Evolutionary conservation across 225 moss, liverwort and hornwort genomes (phyloP), one percentile per base, ranked within the genome.

Genomic region (Lunularia cruciata): DNA sequence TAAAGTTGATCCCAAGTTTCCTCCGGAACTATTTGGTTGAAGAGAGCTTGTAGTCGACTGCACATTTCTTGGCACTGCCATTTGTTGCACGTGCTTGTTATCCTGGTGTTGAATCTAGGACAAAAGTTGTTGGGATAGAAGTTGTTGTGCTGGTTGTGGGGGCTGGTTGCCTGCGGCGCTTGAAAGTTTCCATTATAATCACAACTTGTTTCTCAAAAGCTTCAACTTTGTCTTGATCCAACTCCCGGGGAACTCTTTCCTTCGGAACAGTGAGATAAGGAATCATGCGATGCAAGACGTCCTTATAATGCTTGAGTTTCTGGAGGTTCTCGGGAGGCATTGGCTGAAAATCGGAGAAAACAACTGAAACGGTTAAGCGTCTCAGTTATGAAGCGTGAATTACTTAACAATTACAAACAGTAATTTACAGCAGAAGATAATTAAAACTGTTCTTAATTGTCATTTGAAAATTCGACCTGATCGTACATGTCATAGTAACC

Each of bases 301-400:
- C 93, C 38, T 94, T 94, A 38, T 94, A 94, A 39, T 94, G 90
- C 42, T 87, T 87, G 30, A 94, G 78, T 62, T 94, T 94, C 14
- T 90, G 90, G 18, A 89, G 88, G 60, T 94, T 90, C 65, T 90
- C 90, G 5, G 89, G 87, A 15, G 93, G 87, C 93, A 90, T 90
- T 43, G 87, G 85, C 93, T 93, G 78, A 13, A 40, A 40, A 40
- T 6, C 8, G 40, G 13, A 40, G 6, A 6, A 6, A 40, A 40
- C 8, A 40, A 40, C 13, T 40, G 6, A 6, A 13, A 40, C 13
- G 40, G 40, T 40, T 40, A 40, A 40, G n/a, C n/a, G n/a, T n/a
- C n/a, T n/a, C n/a, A n/a, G n/a, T n/a, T n/a, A n/a, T n/a, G n/a
- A n/a, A n/a, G n/a, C n/a, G n/a, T n/a, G n/a, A n/a, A n/a, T n/a